Conservation (phyloP, 1,284 basidiomycete genomes). For the Phylloporus gajari region DNA sequence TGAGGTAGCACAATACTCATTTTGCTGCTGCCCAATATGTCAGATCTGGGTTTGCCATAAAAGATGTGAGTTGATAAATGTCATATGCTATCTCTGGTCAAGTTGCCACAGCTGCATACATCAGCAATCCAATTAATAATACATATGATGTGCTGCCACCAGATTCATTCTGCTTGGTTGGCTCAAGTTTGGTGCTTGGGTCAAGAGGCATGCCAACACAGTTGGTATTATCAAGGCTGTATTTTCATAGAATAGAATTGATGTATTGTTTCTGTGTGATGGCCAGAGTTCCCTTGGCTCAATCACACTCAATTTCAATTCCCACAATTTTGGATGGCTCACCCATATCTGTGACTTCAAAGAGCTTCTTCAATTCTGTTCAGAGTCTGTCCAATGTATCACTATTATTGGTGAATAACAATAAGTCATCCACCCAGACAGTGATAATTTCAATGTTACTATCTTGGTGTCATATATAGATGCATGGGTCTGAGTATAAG, state of each 20-base stretch:
- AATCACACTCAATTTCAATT: neutral
- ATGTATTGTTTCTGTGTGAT: neutral
- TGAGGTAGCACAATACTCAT: too few species aligned
- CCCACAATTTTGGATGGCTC: slow-evolving; percentile 2
- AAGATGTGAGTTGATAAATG: slow-evolving; percentile 4
- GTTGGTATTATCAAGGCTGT: neutral
- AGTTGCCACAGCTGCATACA: neutral
- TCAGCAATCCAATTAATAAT: neutral
- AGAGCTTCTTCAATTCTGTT: neutral
- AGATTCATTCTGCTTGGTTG: neutral
- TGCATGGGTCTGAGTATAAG: neutral
- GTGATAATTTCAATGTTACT: neutral
- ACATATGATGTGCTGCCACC: neutral
- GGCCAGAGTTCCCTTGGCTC: neutral
- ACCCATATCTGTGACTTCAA: neutral
- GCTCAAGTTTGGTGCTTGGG: neutral
- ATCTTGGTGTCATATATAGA: neutral
- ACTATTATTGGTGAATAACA: neutral
- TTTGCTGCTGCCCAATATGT: too few species aligned
- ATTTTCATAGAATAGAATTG: neutral
- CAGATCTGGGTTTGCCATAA: neutral
- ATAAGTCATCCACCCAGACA: neutral
- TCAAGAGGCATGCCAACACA: neutral
- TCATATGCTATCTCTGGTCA: neutral
- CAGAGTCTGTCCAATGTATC: neutral